Conservation (phyloP, 345 rosid genomes). For the Salix koriyanagi region DNA sequence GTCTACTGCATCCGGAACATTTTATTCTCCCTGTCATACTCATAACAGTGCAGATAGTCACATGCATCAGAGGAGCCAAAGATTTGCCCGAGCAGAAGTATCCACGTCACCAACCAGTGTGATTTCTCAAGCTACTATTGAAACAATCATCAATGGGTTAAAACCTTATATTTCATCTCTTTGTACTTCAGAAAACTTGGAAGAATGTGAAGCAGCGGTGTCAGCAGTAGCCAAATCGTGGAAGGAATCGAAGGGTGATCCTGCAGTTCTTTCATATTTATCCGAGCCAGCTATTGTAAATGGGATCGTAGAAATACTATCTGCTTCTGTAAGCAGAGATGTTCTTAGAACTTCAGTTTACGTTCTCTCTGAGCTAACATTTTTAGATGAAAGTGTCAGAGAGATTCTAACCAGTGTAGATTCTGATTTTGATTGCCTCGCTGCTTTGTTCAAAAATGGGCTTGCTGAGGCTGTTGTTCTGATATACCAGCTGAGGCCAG, state of each 20-base stretch:
- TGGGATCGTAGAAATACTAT: slow-evolving; percentile 52
- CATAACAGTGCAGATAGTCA: slow-evolving; percentile 17
- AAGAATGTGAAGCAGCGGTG: slow-evolving; percentile 59
- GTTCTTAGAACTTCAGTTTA: slow-evolving; percentile 44
- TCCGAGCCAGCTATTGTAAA: slow-evolving; percentile 44
- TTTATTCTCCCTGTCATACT: slow-evolving; percentile 5
- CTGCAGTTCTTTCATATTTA: slow-evolving; percentile 46
- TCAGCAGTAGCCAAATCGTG: slow-evolving; percentile 42
- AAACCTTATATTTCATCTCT: slow-evolving; percentile 48
- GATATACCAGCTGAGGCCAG: slow-evolving; percentile 49
- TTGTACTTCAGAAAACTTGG: slow-evolving; percentile 55
- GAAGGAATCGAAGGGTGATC: slow-evolving; percentile 60
- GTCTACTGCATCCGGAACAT: slow-evolving; percentile 22
- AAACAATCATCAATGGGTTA: slow-evolving; percentile 43
- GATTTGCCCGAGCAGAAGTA: slow-evolving; percentile 28
- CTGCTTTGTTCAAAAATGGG: slow-evolving; percentile 56
- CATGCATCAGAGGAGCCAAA: slow-evolving; percentile 26
- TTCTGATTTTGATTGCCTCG: slow-evolving; percentile 56
- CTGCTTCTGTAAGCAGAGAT: slow-evolving; percentile 54
- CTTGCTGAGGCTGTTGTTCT: slow-evolving; percentile 56
- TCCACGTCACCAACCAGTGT: slow-evolving; percentile 60
- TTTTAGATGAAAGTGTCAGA: slow-evolving; percentile 39
- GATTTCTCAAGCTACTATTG: slow-evolving; percentile 52
- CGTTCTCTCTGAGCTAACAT: slow-evolving; percentile 49
- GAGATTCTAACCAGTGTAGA: slow-evolving; percentile 53